phyloP scores from a whole-genome alignment of 768 basidiomycete species.

The Panus rudis region DNA sequence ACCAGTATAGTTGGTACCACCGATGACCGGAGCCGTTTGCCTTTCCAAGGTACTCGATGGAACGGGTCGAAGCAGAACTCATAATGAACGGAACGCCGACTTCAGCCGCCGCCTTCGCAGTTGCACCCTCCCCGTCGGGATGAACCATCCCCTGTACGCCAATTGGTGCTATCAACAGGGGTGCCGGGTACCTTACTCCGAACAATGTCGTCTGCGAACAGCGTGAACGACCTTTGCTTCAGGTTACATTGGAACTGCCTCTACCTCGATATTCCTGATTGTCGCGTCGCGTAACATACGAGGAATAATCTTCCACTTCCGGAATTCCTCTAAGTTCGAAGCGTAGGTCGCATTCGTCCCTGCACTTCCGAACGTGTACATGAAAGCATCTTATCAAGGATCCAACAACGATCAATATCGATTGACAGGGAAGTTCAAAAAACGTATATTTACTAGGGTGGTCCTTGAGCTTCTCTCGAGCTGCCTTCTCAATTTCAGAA shows the following conservation, averaged over 20 bases:
- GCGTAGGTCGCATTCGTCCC: slow-evolving; percentile 62
- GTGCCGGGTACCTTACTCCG: slow-evolving; percentile 54
- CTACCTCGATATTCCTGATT: slow-evolving; percentile 53
- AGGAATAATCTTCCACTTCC: slow-evolving; percentile 71
- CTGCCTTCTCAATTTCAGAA: slow-evolving; percentile 60
- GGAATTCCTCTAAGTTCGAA: slow-evolving; percentile 58
- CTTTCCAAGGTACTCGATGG: slow-evolving; percentile 71
- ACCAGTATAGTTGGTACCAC: slow-evolving; percentile 86
- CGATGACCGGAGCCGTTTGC: slow-evolving; percentile 63
- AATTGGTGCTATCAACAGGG: slow-evolving; percentile 64
- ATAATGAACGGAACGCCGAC: slow-evolving; percentile 65
- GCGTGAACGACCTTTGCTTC: not conserved
- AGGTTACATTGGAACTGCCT: slow-evolving; percentile 7
- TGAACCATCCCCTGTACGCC: slow-evolving; percentile 76
- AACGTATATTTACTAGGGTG: slow-evolving; percentile 36
- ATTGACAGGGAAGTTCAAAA: not conserved
- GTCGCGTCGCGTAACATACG: slow-evolving; percentile 66
- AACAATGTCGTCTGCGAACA: slow-evolving; percentile 56
- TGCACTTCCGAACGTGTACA: slow-evolving; percentile 74
- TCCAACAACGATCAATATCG: not conserved
- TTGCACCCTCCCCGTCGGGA: slow-evolving; percentile 63
- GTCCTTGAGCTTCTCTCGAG: slow-evolving; percentile 54
- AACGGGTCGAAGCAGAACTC: slow-evolving; percentile 65
- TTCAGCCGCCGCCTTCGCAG: slow-evolving; percentile 56
- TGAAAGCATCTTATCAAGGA: slow-evolving; percentile 47